Evolutionary conservation across 1,139 yeast species (phyloP), one percentile per base, ranked within the genome.

Genomic region (Saccharomycopsis hybrid): DNA sequence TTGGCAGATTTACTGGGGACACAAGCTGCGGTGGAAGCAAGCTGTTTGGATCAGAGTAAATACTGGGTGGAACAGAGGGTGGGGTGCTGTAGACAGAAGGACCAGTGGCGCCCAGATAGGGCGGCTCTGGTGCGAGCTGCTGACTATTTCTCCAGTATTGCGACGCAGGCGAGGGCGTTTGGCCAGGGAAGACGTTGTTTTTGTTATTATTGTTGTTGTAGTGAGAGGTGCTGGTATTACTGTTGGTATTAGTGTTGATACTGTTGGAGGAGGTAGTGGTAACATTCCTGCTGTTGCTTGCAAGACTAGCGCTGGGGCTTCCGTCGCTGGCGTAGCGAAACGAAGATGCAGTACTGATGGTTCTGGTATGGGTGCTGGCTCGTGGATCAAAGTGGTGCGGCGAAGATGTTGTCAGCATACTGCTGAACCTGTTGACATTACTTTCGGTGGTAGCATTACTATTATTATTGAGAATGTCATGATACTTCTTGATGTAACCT

Each of bases 401-500:
- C n/a, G n/a, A n/a, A n/a, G n/a, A n/a, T n/a, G n/a, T n/a, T n/a
- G n/a, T n/a, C n/a, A n/a, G n/a, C n/a, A n/a, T n/a, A n/a, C n/a
- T n/a, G n/a, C n/a, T n/a, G n/a, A n/a, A n/a, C n/a, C n/a, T n/a
- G n/a, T n/a, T n/a, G n/a, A n/a, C n/a, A n/a, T n/a, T n/a, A n/a
- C n/a, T n/a, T n/a, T n/a, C n/a, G 24, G 5, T n/a, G n/a, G n/a
- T 5, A 7, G 33, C 33, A 8, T 36, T 36, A 5, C 18, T n/a
- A n/a, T n/a, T n/a, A 9, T 36, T 9, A 5, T 5, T 9, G 24
- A 36, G 24, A 24, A 36, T 36, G 18, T 36, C 39, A n/a, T 36
- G 46, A 31, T 51, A 53, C 54, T 78, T 80, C 57, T 77, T 80
- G 42, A 70, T 67, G 59, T 80, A 82, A 1, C 90, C 89, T 61